Evolutionary conservation across 1,139 yeast species (phyloP).

Genomic region (Lodderomyces metapsilosis): DNA sequence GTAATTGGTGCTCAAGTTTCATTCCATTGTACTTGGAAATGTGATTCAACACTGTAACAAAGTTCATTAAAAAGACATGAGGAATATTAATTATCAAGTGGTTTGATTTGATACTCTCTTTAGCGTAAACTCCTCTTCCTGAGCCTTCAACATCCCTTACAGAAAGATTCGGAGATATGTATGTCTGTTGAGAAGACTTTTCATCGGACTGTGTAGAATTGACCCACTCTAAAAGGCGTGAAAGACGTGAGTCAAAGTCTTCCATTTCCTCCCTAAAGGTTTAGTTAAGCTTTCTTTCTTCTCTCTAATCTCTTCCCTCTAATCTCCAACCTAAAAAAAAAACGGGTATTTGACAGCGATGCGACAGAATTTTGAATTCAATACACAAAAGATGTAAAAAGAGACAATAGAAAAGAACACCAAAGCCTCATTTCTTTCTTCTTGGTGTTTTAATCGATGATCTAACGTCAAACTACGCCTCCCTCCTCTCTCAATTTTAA

Average conservation of each 20-base stretch:
- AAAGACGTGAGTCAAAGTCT: not conserved
- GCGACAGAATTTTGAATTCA: too few species aligned
- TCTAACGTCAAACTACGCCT: too few species aligned
- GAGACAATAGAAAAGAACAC: too few species aligned
- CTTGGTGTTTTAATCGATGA: too few species aligned
- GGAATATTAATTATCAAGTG: conserved; percentile 58
- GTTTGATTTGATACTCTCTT: conserved; percentile 18
- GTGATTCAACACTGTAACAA: conserved; percentile 50
- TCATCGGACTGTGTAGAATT: not conserved
- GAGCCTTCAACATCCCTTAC: conserved; percentile 31
- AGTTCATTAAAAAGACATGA: conserved; percentile 58
- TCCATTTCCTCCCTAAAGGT: too few species aligned
- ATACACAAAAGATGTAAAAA: too few species aligned
- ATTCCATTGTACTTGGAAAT: conserved; percentile 24
- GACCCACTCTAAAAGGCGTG: conserved; percentile 1
- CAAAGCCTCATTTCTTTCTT: too few species aligned
- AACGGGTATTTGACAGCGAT: too few species aligned
- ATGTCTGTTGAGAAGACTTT: conserved; percentile 22
- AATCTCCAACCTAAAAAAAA: too few species aligned
- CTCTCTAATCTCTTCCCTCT: too few species aligned
- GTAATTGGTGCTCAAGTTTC: conserved; percentile 16
- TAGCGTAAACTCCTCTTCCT: conserved; percentile 66
- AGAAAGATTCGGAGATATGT: conserved; percentile 29
- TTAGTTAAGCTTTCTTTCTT: too few species aligned
- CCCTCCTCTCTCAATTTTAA: not conserved